Conservation (phyloP, 495 filamentous ascomycete species). For the Thermothielavioides terrestris region DNA sequence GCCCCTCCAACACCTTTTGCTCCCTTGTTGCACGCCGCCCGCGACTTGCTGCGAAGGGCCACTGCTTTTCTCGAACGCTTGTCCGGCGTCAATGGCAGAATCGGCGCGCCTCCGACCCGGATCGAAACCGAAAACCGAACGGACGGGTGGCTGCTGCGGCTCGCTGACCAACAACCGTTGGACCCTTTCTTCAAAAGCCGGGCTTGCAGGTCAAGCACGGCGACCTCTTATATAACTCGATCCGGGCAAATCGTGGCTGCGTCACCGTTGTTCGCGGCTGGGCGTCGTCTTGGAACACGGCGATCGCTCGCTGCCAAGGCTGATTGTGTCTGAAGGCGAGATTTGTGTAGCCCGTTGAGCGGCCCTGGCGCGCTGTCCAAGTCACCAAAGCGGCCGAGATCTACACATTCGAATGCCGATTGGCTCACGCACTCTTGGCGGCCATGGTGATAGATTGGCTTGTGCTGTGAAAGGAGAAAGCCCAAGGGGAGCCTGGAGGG, state of each 20-base stretch:
- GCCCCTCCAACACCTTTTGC: no score
- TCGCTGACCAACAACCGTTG: neutral
- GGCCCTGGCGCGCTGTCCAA: conserved; percentile 21
- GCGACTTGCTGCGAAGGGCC: conserved; percentile 9
- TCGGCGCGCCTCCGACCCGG: neutral
- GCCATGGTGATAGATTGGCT: no score
- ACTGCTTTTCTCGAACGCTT: neutral
- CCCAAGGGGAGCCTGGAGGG: neutral
- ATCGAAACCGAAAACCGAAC: neutral
- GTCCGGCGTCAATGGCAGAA: neutral
- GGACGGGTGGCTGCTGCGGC: neutral
- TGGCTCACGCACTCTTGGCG: conserved; percentile 21
- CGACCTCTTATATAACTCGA: conserved; percentile 2
- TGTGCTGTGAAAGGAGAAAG: no score
- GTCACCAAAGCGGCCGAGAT: conserved; percentile 23
- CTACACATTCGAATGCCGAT: conserved; percentile 21
- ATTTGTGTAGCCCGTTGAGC: conserved; percentile 27
- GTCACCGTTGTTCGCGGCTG: conserved; percentile 1
- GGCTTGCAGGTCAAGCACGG: neutral
- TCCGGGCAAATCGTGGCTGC: neutral
- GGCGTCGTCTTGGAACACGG: conserved; percentile 8
- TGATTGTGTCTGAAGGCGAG: conserved; percentile 17
- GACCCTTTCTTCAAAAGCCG: neutral
- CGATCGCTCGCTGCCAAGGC: conserved; percentile 26
- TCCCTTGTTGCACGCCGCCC: conserved; percentile 11